These are phyloP conservation scores for Hydnomerulius pinastri DNA, from an alignment of 768 basidiomycete genomes.

Conservation along the genomic window DNA sequence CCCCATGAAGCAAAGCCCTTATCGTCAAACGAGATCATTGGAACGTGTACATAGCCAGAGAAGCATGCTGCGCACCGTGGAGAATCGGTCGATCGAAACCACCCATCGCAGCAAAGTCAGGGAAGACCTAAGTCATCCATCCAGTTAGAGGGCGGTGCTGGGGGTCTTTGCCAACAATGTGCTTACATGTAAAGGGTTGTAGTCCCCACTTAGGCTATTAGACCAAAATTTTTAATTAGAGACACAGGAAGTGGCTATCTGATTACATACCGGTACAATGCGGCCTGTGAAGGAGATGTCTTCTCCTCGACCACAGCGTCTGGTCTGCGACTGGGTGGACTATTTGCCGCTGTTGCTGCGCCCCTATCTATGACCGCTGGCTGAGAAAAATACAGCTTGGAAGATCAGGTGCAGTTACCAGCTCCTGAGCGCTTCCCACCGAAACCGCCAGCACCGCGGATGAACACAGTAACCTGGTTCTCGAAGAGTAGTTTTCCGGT, in stretches of 20 bases:
- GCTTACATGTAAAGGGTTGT: constrained; percentile 85
- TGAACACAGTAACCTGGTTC: constrained; percentile 89
- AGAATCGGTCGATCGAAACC: constrained; percentile 91
- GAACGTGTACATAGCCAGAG: background rate
- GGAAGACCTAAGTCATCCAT: constrained; percentile 80
- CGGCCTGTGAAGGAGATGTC: constrained; percentile 81
- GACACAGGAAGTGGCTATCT: background rate
- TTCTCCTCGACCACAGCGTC: constrained; percentile 89
- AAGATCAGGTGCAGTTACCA: constrained; percentile 48
- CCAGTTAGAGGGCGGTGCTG: background rate
- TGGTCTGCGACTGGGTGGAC: constrained; percentile 77
- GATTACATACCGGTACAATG: constrained; percentile 75
- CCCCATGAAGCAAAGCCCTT: constrained; percentile 88
- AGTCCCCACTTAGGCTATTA: constrained; percentile 91
- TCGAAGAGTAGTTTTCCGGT: constrained; percentile 85
- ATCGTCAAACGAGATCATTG: background rate
- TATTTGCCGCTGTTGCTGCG: constrained; percentile 79
- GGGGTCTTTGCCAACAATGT: background rate
- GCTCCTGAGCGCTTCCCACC: constrained; percentile 85
- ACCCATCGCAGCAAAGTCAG: constrained; percentile 92
- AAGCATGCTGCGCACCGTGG: constrained; percentile 46
- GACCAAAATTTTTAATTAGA: too few relatives aligned
- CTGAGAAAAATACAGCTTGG: constrained; percentile 3
- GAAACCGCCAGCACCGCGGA: constrained; percentile 95
- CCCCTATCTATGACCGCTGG: constrained; percentile 69